Base-by-base conservation (phyloP, 169 alveolate species). In the Plasmodium knowlesi region DNA sequence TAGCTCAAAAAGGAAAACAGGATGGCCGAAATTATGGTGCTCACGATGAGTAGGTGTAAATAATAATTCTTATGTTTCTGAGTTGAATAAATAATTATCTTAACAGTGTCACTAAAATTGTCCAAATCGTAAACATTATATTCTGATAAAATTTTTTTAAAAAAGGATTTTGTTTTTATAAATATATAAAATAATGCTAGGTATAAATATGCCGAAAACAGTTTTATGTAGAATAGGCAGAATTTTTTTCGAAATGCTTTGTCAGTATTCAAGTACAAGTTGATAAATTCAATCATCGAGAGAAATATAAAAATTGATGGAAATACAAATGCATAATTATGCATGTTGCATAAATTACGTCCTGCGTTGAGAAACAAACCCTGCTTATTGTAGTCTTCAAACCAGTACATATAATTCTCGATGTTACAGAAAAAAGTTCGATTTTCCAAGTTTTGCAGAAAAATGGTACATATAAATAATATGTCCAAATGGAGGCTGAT, bases 21-120 rank as follows among this genome's bases (percentile, higher is more conserved):
- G 71, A 79, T 16, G n/a, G 83, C 82, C 30, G 90, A 88, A 54
- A 80, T 5, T 41, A 80, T 41, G 46, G 88, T 88, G 22, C 83
- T 88, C 39, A 88, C 61, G 32, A 88, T 19, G 19, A 88, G 50
- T n/a, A 88, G 37, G 34, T 41, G 83, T 16, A 88, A 79, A 67
- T 67, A 78, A 28, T 78, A 88, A 57, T 30, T 37, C 89, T 88
- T 88, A 28, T 88, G 94, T 46, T 88, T 88, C 82, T 88, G 94
- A 16, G 90, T 88, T 22, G 88, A 39, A 39, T 43, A 67, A 28
- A 88, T 78, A 54, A 88, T 88, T 37, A 67, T 78, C 71, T 88
- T 88, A 22, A 88, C 72, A 57, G 61, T 34, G 12, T 88, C 94
- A 88, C 82, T 67, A 54, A 46, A 28, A 19, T 41, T 61, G 30